These are phyloP conservation scores for Zymoseptoria ardabiliae DNA, from an alignment of 2,329 filamentous ascomycete species.

Conservation along the genomic window DNA sequence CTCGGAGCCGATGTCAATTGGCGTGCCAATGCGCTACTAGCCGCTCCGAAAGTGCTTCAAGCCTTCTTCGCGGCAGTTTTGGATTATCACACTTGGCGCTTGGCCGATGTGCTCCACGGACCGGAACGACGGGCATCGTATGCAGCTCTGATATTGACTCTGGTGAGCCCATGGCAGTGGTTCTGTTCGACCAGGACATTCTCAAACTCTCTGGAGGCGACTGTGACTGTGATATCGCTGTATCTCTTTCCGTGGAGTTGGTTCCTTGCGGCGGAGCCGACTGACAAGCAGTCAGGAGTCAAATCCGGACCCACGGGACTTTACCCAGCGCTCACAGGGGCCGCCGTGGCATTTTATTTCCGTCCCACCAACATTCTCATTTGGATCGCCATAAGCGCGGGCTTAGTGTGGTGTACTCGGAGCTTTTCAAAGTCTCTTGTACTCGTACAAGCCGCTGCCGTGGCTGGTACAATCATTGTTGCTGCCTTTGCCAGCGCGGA, in stretches of 20 bases:
- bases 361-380: conserved; percentile 85
- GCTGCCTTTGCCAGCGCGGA: conserved; percentile 61
- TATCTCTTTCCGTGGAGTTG: conserved; percentile 77
- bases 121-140: conserved; percentile 54
- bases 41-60: conserved; percentile 68
- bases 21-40: conserved; percentile 61
- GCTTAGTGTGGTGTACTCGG: conserved; percentile 43
- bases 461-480: conserved; percentile 49
- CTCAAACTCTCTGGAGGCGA: conserved; percentile 90
- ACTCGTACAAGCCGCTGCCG: conserved; percentile 9
- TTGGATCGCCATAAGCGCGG: conserved; percentile 62
- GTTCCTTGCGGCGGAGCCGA: conserved; percentile 17
- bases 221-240: conserved; percentile 71
- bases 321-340: conserved; percentile 58
- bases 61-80: conserved; percentile 67
- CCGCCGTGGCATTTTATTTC: conserved; percentile 74
- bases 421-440: conserved; percentile 20
- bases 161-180: conserved; percentile 89
- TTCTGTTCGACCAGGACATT: conserved; percentile 90
- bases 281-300: conserved; percentile 41
- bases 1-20: conserved; percentile 48
- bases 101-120: conserved; percentile 69
- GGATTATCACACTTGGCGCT: conserved; percentile 82
- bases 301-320: conserved; percentile 9
- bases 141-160: conserved; percentile 61